Conservation (phyloP, 2,329 filamentous ascomycete genomes). For the Truncatella angustata region DNA sequence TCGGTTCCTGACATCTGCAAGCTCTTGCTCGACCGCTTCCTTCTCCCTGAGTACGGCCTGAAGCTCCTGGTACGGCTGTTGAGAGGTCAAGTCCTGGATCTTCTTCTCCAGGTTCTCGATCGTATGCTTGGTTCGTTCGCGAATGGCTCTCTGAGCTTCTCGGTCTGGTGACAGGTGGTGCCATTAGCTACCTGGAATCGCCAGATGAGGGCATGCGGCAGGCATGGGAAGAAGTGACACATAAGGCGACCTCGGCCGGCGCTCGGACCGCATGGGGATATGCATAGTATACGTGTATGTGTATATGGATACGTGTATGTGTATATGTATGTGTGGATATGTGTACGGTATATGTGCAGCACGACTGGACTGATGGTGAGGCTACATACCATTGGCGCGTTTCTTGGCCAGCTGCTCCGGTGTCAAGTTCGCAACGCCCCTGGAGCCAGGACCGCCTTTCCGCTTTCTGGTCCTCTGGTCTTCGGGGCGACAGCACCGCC, state of each 20-base stretch:
- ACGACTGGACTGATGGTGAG: too few relatives aligned
- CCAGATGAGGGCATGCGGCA: too few relatives aligned
- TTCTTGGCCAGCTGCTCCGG: conserved; percentile 73
- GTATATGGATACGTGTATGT: too few relatives aligned
- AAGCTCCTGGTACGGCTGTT: conserved; percentile 81
- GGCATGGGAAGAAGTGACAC: background rate
- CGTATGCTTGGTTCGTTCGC: conserved; percentile 76
- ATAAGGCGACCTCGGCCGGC: too few relatives aligned
- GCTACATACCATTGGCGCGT: conserved; percentile 55
- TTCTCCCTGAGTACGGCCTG: conserved; percentile 74
- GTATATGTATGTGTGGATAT: too few relatives aligned
- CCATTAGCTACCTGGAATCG: conserved; percentile 10
- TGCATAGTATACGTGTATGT: too few relatives aligned
- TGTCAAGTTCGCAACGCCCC: conserved; percentile 62
- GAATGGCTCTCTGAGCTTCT: conserved; percentile 81
- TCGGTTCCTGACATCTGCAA: conserved; percentile 71
- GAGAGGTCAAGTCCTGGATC: conserved; percentile 73
- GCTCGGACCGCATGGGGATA: too few relatives aligned
- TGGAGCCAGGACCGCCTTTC: conserved; percentile 41
- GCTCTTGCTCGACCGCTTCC: conserved; percentile 75
- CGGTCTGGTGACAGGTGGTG: conserved; percentile 54
- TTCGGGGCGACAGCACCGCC: conserved; percentile 13
- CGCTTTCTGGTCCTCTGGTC: conserved; percentile 42
- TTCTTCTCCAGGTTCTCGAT: conserved; percentile 72
- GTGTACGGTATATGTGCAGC: too few relatives aligned